Evolutionary conservation across 805 yeast genomes (phyloP), one percentile per base, ranked within the genome.

Genomic region (Yamadazyma insecticola): DNA sequence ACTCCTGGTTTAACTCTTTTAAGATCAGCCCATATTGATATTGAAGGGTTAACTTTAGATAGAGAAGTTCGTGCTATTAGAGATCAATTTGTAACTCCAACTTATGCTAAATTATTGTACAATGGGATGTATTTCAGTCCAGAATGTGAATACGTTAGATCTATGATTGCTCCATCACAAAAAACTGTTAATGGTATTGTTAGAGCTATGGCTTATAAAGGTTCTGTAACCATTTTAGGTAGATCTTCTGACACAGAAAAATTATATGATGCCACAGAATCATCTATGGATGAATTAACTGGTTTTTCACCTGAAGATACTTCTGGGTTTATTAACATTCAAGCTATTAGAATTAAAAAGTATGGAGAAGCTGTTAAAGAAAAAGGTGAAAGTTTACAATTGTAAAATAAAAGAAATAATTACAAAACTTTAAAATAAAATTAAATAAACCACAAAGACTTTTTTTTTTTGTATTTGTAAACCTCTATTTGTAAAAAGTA

Each of bases 111-210:
- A 60, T 72, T 86, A 57, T 74, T 92, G 47, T 92, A 92, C 78
- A 92, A 92, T 62, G 98, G 98, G 64, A 78, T 90, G 76, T 92
- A 90, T 74, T 92, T 87, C 75, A 80, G 96, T 26, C 98, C 98
- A 57, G 98, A 92, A 73, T 85, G 96, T 63, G 98, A 90, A 68
- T 92, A 81, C 60, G 81, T 87, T 55, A 84, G 97, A 70, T 55
- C 84, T 13, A 87, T 87, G 95, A 92, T 92, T 51, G 78, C 77
- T 40, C 96, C 97, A 38, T 89, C 97, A 23, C 98, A 92, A 70
- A 76, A 70, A 50, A 82, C 95, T 35, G 97, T 92, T 52, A 92
- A 92, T 58, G 98, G 98, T 68, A 81, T 79, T 46, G 98, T 92
- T 48, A 85, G 97, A 73, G 81, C 89, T 43, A 75, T 88, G 56